phyloP scores from a whole-genome alignment of 495 filamentous ascomycete species.

The Penicillium argentinense region DNA sequence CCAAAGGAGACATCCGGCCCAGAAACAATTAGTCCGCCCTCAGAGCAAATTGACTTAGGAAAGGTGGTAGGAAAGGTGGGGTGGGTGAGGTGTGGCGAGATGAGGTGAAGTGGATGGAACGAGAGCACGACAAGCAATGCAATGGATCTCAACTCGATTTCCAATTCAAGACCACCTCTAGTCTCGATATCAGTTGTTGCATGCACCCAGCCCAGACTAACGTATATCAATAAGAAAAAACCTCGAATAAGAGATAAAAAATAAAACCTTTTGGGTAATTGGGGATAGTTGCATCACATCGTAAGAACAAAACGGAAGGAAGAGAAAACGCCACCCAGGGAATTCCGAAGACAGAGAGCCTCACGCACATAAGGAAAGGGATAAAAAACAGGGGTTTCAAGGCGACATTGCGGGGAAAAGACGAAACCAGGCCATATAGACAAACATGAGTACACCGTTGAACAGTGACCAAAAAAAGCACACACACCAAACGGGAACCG shows the following conservation, averaged over 20 bases:
- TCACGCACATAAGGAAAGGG: conserved; percentile 3
- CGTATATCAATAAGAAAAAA: background rate
- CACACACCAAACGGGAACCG: background rate
- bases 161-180: no score
- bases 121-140: no score
- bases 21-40: no score
- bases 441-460: conserved; percentile 19
- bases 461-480: background rate
- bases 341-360: conserved; percentile 8
- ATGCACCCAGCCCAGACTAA: no score
- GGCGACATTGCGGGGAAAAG: background rate
- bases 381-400: background rate
- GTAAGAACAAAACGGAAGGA: no score
- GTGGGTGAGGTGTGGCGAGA: no score
- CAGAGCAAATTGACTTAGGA: no score
- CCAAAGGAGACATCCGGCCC: no score
- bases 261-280: conserved; percentile 14
- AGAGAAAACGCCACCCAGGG: conserved; percentile 22
- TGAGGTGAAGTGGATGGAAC: no score
- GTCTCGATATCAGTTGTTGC: no score
- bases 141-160: no score
- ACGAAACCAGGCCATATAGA: conserved; percentile 9
- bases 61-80: no score
- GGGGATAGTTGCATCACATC: conserved; percentile 26
- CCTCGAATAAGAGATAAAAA: background rate